Evolutionary conservation across 768 basidiomycete genomes (phyloP).

Genomic region (Crucibulum laeve): DNA sequence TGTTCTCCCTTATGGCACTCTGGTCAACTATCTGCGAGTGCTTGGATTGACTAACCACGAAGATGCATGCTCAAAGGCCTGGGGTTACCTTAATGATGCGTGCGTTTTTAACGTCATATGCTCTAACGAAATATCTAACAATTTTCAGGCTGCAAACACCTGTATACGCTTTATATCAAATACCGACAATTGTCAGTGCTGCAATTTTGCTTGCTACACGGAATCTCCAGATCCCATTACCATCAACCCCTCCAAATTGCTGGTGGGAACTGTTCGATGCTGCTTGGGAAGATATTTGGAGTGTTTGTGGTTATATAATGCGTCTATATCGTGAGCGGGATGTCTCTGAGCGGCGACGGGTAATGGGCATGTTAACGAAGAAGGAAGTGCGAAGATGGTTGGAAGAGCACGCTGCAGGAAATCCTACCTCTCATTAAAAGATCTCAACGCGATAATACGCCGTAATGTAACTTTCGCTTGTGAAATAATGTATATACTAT

Average conservation of each 20-base stretch:
- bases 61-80: slow-evolving; percentile 71
- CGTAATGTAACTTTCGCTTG: too few relatives aligned
- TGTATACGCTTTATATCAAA: slow-evolving; percentile 84
- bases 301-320: slow-evolving; percentile 81
- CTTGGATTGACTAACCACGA: slow-evolving; percentile 77
- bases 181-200: slow-evolving; percentile 86
- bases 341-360: slow-evolving; percentile 36
- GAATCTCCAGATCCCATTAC: slow-evolving; percentile 68
- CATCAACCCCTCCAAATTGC: slow-evolving; percentile 61
- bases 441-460: too few relatives aligned
- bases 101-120: slow-evolving; percentile 34
- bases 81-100: slow-evolving; percentile 98
- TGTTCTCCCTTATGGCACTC: slow-evolving; percentile 87
- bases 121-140: background rate
- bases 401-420: slow-evolving; percentile 60
- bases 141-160: slow-evolving; percentile 83
- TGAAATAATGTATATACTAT: too few relatives aligned
- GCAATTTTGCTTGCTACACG: slow-evolving; percentile 82
- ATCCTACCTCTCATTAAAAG: too few relatives aligned
- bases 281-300: slow-evolving; percentile 84
- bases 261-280: slow-evolving; percentile 98
- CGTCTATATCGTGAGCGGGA: slow-evolving; percentile 63
- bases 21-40: slow-evolving; percentile 91
- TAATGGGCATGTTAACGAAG: slow-evolving; percentile 64
- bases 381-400: slow-evolving; percentile 82